Conservation (phyloP, 306 rosid species). For the Fragaria iinumae region DNA sequence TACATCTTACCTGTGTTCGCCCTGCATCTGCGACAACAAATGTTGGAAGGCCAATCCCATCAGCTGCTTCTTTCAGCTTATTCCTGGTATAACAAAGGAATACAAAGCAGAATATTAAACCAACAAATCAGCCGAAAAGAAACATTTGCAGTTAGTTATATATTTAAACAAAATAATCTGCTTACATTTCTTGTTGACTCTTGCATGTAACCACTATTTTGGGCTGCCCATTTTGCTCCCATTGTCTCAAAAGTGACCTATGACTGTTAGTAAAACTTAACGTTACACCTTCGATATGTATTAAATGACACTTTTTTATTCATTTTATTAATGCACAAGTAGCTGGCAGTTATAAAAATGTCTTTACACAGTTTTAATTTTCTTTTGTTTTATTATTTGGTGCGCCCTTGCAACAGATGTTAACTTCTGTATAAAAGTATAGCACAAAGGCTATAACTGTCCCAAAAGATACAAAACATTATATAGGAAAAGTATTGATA, state of each 20-base stretch:
- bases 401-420: neutral
- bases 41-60: constrained; percentile 77
- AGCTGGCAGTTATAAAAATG: neutral
- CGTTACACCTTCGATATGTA: neutral
- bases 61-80: constrained; percentile 78
- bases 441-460: neutral
- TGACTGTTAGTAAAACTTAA: constrained; percentile 41
- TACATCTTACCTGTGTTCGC: constrained; percentile 73
- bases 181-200: constrained; percentile 91
- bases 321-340: neutral
- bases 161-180: constrained; percentile 25
- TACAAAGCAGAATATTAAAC: neutral
- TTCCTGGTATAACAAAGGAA: constrained; percentile 47
- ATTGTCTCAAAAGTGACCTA: constrained; percentile 69
- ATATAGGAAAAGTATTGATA: neutral
- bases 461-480: neutral
- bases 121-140: constrained; percentile 7
- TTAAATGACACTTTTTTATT: neutral
- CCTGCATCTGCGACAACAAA: constrained; percentile 94
- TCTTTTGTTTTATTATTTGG: neutral
- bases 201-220: constrained; percentile 85
- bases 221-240: constrained; percentile 91
- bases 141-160: neutral
- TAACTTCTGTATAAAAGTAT: neutral
- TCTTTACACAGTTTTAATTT: neutral